phyloP scores from a whole-genome alignment of 1,284 basidiomycete genomes.

The Gymnopus androsaceus region DNA sequence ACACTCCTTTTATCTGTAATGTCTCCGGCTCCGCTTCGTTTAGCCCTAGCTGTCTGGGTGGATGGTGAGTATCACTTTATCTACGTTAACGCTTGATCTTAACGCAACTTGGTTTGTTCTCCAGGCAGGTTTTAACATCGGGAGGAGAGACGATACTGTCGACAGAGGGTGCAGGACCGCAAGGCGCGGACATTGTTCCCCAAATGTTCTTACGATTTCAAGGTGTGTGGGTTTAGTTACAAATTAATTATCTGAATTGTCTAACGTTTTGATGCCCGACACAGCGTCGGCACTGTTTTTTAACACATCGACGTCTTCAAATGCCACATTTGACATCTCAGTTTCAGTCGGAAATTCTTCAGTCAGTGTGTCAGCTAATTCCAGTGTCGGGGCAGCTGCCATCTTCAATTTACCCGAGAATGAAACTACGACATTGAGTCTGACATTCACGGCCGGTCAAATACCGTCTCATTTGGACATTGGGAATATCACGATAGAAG shows the following conservation, averaged over 20 bases:
- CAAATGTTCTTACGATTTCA: conserved; percentile 56
- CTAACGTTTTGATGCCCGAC: not conserved
- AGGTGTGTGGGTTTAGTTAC: conserved; percentile 35
- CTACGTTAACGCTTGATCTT: conserved; percentile 10
- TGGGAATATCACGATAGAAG: conserved; percentile 40
- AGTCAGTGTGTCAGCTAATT: conserved; percentile 33
- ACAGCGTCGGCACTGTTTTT: conserved; percentile 49
- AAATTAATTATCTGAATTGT: conserved; percentile 1
- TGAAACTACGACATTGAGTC: conserved; percentile 40
- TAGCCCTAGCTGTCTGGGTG: conserved; percentile 39
- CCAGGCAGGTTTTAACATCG: conserved; percentile 29
- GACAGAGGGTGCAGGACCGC: conserved; percentile 38
- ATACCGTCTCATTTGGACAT: conserved; percentile 40
- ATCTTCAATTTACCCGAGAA: conserved; percentile 39
- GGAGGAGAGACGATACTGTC: conserved; percentile 33
- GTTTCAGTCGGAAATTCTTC: conserved; percentile 40
- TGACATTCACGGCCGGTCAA: conserved; percentile 40
- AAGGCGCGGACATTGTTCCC: conserved; percentile 44
- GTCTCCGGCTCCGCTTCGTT: conserved; percentile 23
- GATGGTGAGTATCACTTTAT: conserved; percentile 43
- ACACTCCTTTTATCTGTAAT: conserved; percentile 51
- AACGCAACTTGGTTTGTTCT: conserved; percentile 16
- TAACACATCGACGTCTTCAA: conserved; percentile 44
- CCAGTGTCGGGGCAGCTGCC: conserved; percentile 36
- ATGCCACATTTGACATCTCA: conserved; percentile 53